Base-by-base conservation (phyloP, 164 flowering plant genomes). In the Echeveria elegans region DNA sequence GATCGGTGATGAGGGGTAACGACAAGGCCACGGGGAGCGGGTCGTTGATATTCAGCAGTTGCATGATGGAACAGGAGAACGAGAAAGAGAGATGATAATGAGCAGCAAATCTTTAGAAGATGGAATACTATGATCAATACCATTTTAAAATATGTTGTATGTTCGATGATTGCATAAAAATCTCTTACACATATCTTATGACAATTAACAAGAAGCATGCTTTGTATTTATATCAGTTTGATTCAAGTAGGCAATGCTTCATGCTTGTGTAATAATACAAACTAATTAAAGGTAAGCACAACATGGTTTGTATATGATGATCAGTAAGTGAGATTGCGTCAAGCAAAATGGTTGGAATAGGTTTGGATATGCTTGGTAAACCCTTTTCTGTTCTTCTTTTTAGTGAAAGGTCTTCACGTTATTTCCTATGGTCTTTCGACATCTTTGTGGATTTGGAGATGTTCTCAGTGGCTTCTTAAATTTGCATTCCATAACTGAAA, bases 21-120 rank as follows among this genome's bases (percentile, higher is more conserved):
- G 66, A 85, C 70, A 26, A 77, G 53, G 0, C 38, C 64, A 1
- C 85, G 77, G 9, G 83, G 81, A 30, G 76, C 76, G 0, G 77
- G 83, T 16, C 88, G 77, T 29, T 50, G 23, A 61, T 77, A 81
- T 7, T 74, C 78, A 5, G 71, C 40, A 19, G 73, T 68, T 3
- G 70, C 72, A 6, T 28, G 47, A 38, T 40, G 66, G 67, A 2
- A 56, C 65, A 41, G 10, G 58, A n/a, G 34, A 48, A 24, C 29
- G 9, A 26, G 47, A 12, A 64, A 40, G 4, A 16, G 47, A 29
- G 53, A 52, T 45, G 64, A 34, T 34, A 19, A 34, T 52, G 12
- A 45, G 37, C 4, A 71, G 26, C 37, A 34, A 4, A 56, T 56
- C 15, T 14, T 16, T 11, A 2, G 32, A 29, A 12, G 61, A 56